Conservation (phyloP, 2,329 filamentous ascomycete species). For the Hypoxylon sp. region DNA sequence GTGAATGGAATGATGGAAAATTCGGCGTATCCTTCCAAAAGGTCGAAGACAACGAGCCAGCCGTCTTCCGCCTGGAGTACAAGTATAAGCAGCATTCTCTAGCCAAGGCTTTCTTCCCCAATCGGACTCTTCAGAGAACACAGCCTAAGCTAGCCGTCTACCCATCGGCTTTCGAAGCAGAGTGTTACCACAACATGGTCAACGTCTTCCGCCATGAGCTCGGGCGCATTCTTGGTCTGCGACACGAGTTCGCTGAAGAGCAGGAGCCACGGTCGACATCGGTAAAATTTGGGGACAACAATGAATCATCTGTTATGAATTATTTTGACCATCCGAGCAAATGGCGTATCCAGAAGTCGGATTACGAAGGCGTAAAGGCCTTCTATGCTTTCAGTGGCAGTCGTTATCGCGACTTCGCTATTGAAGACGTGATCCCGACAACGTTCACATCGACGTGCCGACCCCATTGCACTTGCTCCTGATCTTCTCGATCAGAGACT, state of each 20-base stretch:
- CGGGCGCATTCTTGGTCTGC: slow-evolving; percentile 15
- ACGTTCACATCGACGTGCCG: too few relatives aligned
- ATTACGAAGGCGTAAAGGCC: not conserved
- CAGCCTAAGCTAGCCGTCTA: slow-evolving; percentile 1
- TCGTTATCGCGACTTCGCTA: not conserved
- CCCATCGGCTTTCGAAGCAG: not conserved
- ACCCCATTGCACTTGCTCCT: too few relatives aligned
- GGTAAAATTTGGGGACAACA: not conserved
- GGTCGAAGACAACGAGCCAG: not conserved
- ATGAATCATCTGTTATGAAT: slow-evolving; percentile 11
- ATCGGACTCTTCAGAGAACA: not conserved
- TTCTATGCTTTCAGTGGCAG: not conserved
- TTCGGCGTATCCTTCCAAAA: slow-evolving; percentile 1
- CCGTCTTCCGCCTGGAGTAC: slow-evolving; percentile 17
- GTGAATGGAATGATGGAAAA: not conserved
- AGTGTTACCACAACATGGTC: not conserved
- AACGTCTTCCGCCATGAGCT: slow-evolving; percentile 22
- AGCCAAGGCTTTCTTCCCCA: slow-evolving; percentile 6
- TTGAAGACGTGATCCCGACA: not conserved
- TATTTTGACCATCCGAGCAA: not conserved
- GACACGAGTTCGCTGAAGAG: slow-evolving; percentile 4
- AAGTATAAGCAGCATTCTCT: not conserved
- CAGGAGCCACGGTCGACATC: not conserved
- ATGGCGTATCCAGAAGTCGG: slow-evolving; percentile 1
- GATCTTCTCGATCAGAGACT: too few relatives aligned